Evolutionary conservation across 148 eudicot species (phyloP).

Genomic region (Bassia scoparia): DNA sequence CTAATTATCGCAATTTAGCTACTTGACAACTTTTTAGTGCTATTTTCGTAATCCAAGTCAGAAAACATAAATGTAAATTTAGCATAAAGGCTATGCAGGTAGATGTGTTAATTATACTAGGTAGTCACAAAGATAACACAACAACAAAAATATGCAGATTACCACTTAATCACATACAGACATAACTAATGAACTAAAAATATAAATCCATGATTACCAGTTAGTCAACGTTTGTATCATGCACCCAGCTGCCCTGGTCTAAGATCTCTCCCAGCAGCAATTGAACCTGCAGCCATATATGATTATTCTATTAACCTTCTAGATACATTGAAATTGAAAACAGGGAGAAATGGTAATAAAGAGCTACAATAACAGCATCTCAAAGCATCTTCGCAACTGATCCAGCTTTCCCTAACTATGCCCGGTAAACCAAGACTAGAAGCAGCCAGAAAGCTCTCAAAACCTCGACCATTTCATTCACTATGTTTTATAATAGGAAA

Average conservation of each 20-base stretch:
- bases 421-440: constrained; percentile 47
- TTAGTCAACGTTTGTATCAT: constrained; percentile 75
- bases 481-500: too few relatives aligned
- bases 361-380: constrained; percentile 42
- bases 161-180: too few relatives aligned
- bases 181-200: too few relatives aligned
- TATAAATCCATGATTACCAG: constrained; percentile 43
- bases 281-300: constrained; percentile 58
- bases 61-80: too few relatives aligned
- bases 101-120: too few relatives aligned
- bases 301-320: neutral
- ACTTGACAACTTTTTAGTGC: too few relatives aligned
- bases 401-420: constrained; percentile 91
- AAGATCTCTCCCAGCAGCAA: constrained; percentile 98
- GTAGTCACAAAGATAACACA: too few relatives aligned
- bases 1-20: too few relatives aligned
- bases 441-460: neutral
- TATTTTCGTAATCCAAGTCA: too few relatives aligned
- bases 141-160: too few relatives aligned
- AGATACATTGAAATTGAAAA: neutral
- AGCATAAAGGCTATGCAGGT: neutral
- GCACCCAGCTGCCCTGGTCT: constrained; percentile 79
- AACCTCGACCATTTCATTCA: too few relatives aligned
- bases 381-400: constrained; percentile 86
- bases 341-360: constrained; percentile 11